Evolutionary conservation across 2,329 filamentous ascomycete species (phyloP).

Genomic region (Aspergillus fructus): DNA sequence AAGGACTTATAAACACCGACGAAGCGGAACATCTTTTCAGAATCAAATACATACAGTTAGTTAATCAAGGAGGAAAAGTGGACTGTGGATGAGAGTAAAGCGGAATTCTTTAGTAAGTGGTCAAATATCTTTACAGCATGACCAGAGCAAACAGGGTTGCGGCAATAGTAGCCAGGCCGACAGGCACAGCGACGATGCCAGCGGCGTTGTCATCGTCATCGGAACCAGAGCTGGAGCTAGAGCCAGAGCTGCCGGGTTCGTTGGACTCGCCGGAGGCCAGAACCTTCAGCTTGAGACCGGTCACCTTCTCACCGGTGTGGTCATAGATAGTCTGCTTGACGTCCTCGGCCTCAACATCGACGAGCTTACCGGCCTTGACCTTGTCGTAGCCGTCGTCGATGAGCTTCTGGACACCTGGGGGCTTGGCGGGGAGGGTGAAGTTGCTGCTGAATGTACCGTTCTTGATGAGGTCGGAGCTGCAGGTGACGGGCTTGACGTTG

Average conservation of each 20-base stretch:
- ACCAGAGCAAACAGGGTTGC: constrained; percentile 28
- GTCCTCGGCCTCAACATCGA: constrained; percentile 56
- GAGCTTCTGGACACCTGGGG: constrained; percentile 66
- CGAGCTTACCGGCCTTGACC: constrained; percentile 64
- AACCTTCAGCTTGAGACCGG: constrained; percentile 60
- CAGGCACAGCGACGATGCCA: constrained; percentile 23
- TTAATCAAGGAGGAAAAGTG: not conserved
- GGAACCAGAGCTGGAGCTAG: constrained; percentile 1
- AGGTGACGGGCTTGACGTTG: constrained; percentile 60
- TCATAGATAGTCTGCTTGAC: constrained; percentile 60
- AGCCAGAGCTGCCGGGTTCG: constrained; percentile 46
- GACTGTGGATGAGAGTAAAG: not conserved
- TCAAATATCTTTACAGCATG: constrained; percentile 23
- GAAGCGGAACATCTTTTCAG: not conserved
- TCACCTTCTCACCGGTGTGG: constrained; percentile 58
- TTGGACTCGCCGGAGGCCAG: constrained; percentile 56
- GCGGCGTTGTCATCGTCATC: constrained; percentile 22
- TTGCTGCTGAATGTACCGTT: constrained; percentile 67
- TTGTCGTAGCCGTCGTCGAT: constrained; percentile 73
- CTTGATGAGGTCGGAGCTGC: constrained; percentile 66
- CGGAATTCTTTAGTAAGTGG: not conserved
- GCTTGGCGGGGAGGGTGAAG: constrained; percentile 70
- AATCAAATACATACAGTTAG: not conserved
- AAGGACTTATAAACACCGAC: not conserved
- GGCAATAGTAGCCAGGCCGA: constrained; percentile 25